A percentile compares a stretch with the other conserved stretches of the same genome.
Conservation (phyloP, 1,284 basidiomycete species). For the Austroboletus novae-zelandiae region DNA sequence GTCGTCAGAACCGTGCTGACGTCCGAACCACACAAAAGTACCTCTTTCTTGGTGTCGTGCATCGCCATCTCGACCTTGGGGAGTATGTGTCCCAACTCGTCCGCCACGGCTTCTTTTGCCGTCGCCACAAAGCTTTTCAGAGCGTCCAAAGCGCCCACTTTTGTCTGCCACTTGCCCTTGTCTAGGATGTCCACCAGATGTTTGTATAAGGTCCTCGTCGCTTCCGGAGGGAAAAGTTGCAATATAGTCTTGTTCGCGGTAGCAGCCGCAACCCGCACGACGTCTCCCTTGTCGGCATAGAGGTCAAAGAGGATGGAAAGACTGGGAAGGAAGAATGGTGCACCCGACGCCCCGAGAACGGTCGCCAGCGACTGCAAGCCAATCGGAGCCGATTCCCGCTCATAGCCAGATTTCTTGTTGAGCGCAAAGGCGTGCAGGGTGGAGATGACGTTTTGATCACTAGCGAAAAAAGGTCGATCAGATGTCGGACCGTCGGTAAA, state of each 20-base stretch:
- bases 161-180: constrained; percentile 91
- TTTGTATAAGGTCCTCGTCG: constrained; percentile 73
- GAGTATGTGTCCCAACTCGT: constrained; percentile 79
- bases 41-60: constrained; percentile 98
- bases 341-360: constrained; percentile 72
- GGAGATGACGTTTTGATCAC: constrained; percentile 62
- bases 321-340: constrained; percentile 80
- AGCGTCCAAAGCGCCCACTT: constrained; percentile 91
- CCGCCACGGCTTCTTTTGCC: constrained; percentile 81
- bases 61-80: constrained; percentile 89
- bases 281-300: constrained; percentile 94
- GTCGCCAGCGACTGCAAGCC: constrained; percentile 78
- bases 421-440: constrained; percentile 71
- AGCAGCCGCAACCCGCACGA: constrained; percentile 81
- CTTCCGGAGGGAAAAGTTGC: constrained; percentile 83
- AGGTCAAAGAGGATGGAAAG: constrained; percentile 82
- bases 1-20: constrained; percentile 5
- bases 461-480: constrained; percentile 28
- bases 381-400: constrained; percentile 89
- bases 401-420: constrained; percentile 90
- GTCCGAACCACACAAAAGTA: constrained; percentile 32
- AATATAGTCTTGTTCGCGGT: constrained; percentile 84
- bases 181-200: constrained; percentile 74
- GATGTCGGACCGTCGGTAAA: constrained; percentile 4
- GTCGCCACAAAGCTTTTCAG: constrained; percentile 72